A percentile compares a stretch with the other conserved stretches of the same genome.
Evolutionary conservation across 2,329 filamentous ascomycete genomes (phyloP).

Genomic region (Alternaria atra): DNA sequence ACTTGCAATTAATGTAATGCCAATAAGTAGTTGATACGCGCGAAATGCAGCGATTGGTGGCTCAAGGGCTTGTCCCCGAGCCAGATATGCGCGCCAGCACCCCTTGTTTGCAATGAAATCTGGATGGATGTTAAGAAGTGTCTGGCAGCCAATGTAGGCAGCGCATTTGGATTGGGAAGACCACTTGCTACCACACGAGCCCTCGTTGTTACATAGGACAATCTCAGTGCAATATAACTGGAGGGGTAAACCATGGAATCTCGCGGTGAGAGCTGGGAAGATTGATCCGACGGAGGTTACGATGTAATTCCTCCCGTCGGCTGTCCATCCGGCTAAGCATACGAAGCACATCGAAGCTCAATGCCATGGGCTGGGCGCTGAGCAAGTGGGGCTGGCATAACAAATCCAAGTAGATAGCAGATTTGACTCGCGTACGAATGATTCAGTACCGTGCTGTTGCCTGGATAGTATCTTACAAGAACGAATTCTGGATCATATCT

Average conservation of each 20-base stretch:
- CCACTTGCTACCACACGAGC: neutral
- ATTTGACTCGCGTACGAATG: neutral
- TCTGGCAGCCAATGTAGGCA: neutral
- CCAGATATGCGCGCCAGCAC: neutral
- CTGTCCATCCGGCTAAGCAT: conserved; percentile 27
- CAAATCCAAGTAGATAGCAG: neutral
- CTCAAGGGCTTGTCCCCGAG: neutral
- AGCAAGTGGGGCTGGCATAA: neutral
- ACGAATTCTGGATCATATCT: neutral
- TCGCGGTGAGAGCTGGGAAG: neutral
- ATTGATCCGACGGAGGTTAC: conserved; percentile 1
- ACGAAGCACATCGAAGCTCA: conserved; percentile 25
- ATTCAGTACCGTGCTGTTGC: too few species aligned
- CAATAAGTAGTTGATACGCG: neutral
- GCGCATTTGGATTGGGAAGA: neutral
- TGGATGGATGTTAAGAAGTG: neutral
- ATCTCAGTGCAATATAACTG: conserved; percentile 14
- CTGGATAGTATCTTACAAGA: neutral
- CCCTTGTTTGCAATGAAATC: neutral
- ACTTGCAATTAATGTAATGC: neutral
- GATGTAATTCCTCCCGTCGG: conserved; percentile 13
- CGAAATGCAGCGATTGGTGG: neutral
- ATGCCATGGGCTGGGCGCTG: conserved; percentile 20
- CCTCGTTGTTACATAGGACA: neutral
- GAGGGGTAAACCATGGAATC: neutral